phyloP scores from a whole-genome alignment of 108 stramenopile species.

The Pseudonitzschia pungens region DNA sequence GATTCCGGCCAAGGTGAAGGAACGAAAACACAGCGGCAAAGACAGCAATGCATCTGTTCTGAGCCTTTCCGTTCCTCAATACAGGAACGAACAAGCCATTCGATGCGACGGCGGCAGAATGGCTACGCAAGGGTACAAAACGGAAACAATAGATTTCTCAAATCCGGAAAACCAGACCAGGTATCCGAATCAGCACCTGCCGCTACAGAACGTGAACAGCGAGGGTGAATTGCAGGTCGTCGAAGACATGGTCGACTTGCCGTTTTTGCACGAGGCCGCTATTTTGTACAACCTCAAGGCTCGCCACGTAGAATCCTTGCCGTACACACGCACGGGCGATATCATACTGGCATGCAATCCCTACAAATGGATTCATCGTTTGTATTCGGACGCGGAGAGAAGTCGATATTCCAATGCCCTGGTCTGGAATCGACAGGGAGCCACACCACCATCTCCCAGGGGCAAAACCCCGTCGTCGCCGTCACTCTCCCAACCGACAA shows the following conservation, averaged over 20 bases:
- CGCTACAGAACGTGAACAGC: conserved; percentile 64
- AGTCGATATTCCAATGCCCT: conserved; percentile 62
- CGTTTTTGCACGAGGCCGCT: conserved; percentile 94
- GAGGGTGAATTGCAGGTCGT: conserved; percentile 45
- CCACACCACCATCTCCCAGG: not conserved
- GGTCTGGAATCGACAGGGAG: conserved; percentile 55
- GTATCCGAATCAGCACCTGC: conserved; percentile 58
- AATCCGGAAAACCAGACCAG: conserved; percentile 30
- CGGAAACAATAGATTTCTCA: conserved; percentile 22
- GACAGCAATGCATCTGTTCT: not conserved
- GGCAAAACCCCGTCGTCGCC: no score
- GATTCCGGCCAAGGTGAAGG: conserved; percentile 60
- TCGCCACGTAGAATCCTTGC: conserved; percentile 67
- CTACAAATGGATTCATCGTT: conserved; percentile 69
- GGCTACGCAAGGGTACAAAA: conserved; percentile 47
- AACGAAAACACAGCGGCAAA: conserved; percentile 23
- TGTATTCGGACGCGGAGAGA: conserved; percentile 64
- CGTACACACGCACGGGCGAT: conserved; percentile 94
- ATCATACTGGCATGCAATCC: conserved; percentile 85
- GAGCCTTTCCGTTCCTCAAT: conserved; percentile 32
- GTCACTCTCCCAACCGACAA: not conserved
- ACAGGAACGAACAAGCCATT: conserved; percentile 34
- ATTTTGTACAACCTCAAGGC: conserved; percentile 90
- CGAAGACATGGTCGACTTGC: conserved; percentile 88
- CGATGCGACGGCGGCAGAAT: conserved; percentile 55